Base-by-base conservation (phyloP, 176 grass and related monocot species). In the Zoysia pacifica region DNA sequence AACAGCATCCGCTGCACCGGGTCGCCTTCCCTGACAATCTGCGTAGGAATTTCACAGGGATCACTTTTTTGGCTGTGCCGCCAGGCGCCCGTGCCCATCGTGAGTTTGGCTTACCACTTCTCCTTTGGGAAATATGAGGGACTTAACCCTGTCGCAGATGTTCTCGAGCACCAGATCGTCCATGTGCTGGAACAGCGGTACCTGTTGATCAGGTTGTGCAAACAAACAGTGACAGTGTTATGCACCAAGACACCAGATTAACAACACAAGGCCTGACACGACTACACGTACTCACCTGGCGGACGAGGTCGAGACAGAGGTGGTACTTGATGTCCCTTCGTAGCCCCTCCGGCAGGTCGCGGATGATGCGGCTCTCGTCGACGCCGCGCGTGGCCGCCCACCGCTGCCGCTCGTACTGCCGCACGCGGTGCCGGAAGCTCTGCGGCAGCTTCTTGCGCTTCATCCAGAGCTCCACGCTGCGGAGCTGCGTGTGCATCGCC, bases 151-250 rank as follows among this genome's bases (percentile, higher is more conserved):
- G 68, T 97, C 94, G 66, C 91, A 94, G 75, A 94, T 94, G 90
- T 97, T 97, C 87, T 91, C 91, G 0, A 97, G 83, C 64, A 97
- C 94, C 14, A 97, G 77, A 11, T 94, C 94, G 69, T 97, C 94
- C 94, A 97, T 97, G 83, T 97, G 89, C 18, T 97, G 94, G 87
- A 97, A 97, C 65, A 97, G 69, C 8, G 94, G 94, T 46, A 97
- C 91, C 94, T 93, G 84, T 28, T 28, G 28, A 28, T 28, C 28
- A 28, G 28, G 28, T 28, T 28, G 28, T 28, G 28, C 28, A 28
- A 28, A 28, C 28, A 28, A 28, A 28, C 28, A 28, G 28, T 28
- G 28, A 28, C 28, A 28, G 28, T 28, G 28, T 28, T 28, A 28
- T 28, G 28, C 28, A 28, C 28, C 28, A 28, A 28, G 28, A 28